Percentiles rank a stretch among this genome's conserved stretches.
Conservation (phyloP, 495 filamentous ascomycete species). For the Thermochaetoides thermophila region DNA sequence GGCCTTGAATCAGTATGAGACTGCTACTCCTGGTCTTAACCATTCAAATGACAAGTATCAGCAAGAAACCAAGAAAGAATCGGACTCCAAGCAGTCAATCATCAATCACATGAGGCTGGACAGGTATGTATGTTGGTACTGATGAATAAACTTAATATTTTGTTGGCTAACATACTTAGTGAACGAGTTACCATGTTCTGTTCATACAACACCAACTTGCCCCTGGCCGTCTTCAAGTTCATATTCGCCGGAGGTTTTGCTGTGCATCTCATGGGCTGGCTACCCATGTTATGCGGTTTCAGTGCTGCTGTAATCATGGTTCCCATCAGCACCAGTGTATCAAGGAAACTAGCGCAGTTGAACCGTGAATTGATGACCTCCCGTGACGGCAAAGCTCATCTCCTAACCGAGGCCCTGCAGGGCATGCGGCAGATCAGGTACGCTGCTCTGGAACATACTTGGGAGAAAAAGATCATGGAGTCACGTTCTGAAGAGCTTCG, state of each 20-base stretch:
- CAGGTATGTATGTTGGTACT: constrained; percentile 20
- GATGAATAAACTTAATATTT: not conserved
- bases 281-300: constrained; percentile 44
- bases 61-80: constrained; percentile 4
- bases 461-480: constrained; percentile 46
- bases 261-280: constrained; percentile 48
- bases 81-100: constrained; percentile 11
- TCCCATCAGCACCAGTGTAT: constrained; percentile 43
- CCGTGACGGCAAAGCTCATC: constrained; percentile 49
- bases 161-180: constrained; percentile 2
- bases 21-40: constrained; percentile 34
- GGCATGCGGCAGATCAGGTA: constrained; percentile 69
- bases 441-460: constrained; percentile 51
- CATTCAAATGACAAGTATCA: not conserved
- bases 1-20: constrained; percentile 52
- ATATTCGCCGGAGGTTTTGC: constrained; percentile 43
- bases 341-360: constrained; percentile 38
- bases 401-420: constrained; percentile 55
- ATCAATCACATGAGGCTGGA: constrained; percentile 27
- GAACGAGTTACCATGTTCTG: constrained; percentile 49
- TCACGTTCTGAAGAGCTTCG: constrained; percentile 45
- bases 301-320: constrained; percentile 36
- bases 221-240: constrained; percentile 35
- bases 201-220: constrained; percentile 41
- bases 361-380: constrained; percentile 54